Evolutionary conservation across 257 asterid genomes (phyloP).

Genomic region (Agastache rugosa): DNA sequence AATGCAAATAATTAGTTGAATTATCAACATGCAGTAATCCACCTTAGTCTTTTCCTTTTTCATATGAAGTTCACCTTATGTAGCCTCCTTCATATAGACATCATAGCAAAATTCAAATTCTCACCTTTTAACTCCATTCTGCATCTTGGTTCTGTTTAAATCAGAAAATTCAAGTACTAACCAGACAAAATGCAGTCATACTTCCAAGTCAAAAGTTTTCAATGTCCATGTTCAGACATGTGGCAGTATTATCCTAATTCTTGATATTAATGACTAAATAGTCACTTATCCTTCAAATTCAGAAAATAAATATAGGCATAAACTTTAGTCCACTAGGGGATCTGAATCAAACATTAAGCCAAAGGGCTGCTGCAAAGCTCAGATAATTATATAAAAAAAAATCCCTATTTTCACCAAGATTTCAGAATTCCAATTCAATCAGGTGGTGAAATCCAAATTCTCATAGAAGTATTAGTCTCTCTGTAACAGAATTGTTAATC

Average conservation of each 20-base stretch:
- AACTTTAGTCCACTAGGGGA: not conserved
- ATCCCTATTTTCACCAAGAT: not conserved
- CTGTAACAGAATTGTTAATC: not conserved
- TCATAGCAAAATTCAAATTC: conserved; percentile 14
- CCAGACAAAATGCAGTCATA: conserved; percentile 15
- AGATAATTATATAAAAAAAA: not conserved
- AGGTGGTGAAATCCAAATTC: not conserved
- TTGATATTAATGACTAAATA: not conserved
- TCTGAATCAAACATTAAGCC: conserved; percentile 4
- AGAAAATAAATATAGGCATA: conserved; percentile 16
- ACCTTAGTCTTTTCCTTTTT: conserved; percentile 26
- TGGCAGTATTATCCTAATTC: not conserved
- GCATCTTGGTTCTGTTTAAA: conserved; percentile 20
- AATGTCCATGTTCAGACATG: not conserved
- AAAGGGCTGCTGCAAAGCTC: conserved; percentile 7
- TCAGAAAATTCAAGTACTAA: conserved; percentile 13
- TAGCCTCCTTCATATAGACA: conserved; percentile 21
- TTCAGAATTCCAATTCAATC: not conserved
- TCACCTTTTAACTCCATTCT: conserved; percentile 27
- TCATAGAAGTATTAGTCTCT: not conserved
- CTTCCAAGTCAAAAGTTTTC: conserved; percentile 22
- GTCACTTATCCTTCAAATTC: conserved; percentile 2
- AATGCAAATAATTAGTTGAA: conserved; percentile 33
- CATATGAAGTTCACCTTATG: conserved; percentile 13
- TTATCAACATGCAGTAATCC: conserved; percentile 26